Evolutionary conservation across 2,329 filamentous ascomycete species (phyloP), one percentile per base, ranked within the genome.

Genomic region (Sporothrix brunneoviolacea): DNA sequence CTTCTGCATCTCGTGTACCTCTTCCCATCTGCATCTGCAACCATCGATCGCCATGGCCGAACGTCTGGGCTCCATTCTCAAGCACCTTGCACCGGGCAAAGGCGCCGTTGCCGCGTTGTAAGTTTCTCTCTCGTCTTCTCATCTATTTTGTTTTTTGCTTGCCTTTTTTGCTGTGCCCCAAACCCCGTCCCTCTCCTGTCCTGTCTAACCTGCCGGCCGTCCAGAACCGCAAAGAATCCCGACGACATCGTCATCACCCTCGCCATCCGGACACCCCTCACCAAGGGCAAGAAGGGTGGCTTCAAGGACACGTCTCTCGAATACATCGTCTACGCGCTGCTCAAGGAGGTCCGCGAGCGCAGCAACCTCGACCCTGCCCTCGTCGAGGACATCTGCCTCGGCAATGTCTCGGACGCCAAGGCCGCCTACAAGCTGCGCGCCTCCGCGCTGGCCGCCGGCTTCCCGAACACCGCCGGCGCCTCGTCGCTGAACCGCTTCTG

Each of bases 161-260:
- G 6, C 15, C 38, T 33, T 33, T 27, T 21, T 7, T 22, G 2
- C n/a, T n/a, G n/a, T n/a, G n/a, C n/a, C n/a, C n/a, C n/a, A n/a
- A n/a, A n/a, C n/a, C n/a, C 35, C 8, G 13, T 33, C n/a, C 9
- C 21, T 4, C 27, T 15, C 30, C 32, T 37, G 4, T 39, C 27
- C 4, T 19, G 4, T 18, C 30, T 36, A 7, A 21, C 18, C 18
- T 2, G n/a, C n/a, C n/a, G n/a, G n/a, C n/a, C 54, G 51, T 53
- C 51, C 60, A 95, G 90, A 64, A 90, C 88, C 52, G 83, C 88
- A 60, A 91, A 97, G 76, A 94, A 95, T 69, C 82, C 91, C 59
- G 91, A 97, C 67, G 93, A 98, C 74, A 79, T 98, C 49, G 93
- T 98, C 66, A 95, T 97, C 64, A 98, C 93, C 8, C 81, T 94